phyloP scores from a whole-genome alignment of 768 basidiomycete species.

The Paxillus ammoniavirescens region DNA sequence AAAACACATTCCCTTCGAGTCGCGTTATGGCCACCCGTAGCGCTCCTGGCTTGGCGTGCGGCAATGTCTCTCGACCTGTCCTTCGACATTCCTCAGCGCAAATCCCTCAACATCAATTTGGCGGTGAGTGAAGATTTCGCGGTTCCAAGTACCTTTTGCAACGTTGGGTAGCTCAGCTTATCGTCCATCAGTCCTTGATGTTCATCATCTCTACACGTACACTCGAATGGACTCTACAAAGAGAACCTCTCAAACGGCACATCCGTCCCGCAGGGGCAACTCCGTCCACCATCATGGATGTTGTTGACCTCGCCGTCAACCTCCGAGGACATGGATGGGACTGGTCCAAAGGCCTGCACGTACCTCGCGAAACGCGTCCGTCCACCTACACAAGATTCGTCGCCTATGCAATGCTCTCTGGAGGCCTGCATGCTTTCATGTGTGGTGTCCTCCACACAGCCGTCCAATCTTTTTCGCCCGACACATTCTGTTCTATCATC shows the following conservation, averaged over 20 bases:
- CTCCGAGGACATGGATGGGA: constrained; percentile 62
- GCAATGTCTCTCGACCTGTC: constrained; percentile 16
- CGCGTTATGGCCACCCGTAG: constrained; percentile 44
- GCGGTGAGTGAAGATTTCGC: constrained; percentile 4
- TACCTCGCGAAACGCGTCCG: constrained; percentile 39
- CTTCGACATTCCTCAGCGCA: not conserved
- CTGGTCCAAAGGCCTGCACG: constrained; percentile 39
- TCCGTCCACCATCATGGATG: constrained; percentile 29
- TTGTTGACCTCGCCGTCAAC: constrained; percentile 47
- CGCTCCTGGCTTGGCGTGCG: constrained; percentile 42
- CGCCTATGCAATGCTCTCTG: constrained; percentile 30
- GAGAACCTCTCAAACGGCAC: constrained; percentile 8
- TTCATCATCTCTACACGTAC: constrained; percentile 11
- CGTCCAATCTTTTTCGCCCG: constrained; percentile 46
- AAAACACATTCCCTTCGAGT: constrained; percentile 43
- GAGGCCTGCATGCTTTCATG: constrained; percentile 35
- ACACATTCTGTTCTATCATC: constrained; percentile 25
- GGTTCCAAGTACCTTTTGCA: no score
- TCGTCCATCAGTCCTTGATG: constrained; percentile 12
- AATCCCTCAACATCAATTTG: constrained; percentile 5
- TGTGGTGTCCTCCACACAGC: constrained; percentile 48
- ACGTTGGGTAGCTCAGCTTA: not conserved
- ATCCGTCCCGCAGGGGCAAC: not conserved
- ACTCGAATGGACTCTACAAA: constrained; percentile 13
- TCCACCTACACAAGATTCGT: constrained; percentile 38